phyloP scores from a whole-genome alignment of 2,329 filamentous ascomycete genomes.

The Meredithiella fracta region DNA sequence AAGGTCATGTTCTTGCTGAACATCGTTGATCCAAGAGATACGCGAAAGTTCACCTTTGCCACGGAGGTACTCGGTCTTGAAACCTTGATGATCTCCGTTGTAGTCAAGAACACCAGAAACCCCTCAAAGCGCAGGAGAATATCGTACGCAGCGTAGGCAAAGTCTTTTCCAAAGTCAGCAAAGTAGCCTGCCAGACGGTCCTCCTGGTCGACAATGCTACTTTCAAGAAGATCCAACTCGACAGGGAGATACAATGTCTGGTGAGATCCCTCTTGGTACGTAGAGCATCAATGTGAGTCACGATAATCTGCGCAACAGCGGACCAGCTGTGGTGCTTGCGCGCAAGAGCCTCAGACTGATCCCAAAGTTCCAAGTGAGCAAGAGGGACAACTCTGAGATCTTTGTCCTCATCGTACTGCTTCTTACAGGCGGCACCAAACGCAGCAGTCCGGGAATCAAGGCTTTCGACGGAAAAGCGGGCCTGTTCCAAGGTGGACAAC shows the following conservation, averaged over 20 bases:
- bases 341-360: slow-evolving; percentile 40
- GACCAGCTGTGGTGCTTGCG: slow-evolving; percentile 39
- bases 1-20: slow-evolving; percentile 60
- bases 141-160: slow-evolving; percentile 65
- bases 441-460: slow-evolving; percentile 27
- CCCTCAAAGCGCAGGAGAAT: slow-evolving; percentile 51
- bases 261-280: slow-evolving; percentile 17
- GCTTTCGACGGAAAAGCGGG: slow-evolving; percentile 32
- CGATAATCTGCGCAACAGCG: slow-evolving; percentile 39
- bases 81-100: slow-evolving; percentile 47
- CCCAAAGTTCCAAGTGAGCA: slow-evolving; percentile 39
- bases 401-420: slow-evolving; percentile 33
- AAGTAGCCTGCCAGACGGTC: slow-evolving; percentile 38
- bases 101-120: slow-evolving; percentile 55
- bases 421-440: slow-evolving; percentile 29
- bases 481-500: slow-evolving; percentile 35
- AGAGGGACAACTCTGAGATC: slow-evolving; percentile 36
- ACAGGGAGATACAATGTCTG: slow-evolving; percentile 19
- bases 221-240: slow-evolving; percentile 20
- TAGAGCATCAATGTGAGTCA: slow-evolving; percentile 33
- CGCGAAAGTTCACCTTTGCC: slow-evolving; percentile 55
- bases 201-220: slow-evolving; percentile 26
- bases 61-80: slow-evolving; percentile 64
- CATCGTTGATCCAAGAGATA: slow-evolving; percentile 89
- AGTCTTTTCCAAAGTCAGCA: slow-evolving; percentile 45